Base-by-base conservation (phyloP, 257 asterid genomes). In the Rhazya stricta region DNA sequence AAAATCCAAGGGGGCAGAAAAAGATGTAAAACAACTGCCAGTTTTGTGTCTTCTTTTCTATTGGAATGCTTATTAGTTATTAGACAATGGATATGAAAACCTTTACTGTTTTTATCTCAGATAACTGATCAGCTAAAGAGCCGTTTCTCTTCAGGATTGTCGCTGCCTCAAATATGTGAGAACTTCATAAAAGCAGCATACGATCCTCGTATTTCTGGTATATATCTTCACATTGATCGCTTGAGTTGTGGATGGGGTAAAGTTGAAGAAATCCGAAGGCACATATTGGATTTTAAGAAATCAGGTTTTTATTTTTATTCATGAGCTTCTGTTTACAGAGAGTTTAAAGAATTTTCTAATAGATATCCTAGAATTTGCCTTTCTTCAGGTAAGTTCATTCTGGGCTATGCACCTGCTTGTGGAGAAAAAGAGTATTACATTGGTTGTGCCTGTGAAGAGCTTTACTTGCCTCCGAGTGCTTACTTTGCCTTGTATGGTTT, bases 391-490 rank as follows among this genome's bases (percentile, higher is more conserved):
- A 94, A 94, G 84, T 92, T 94, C 77, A 76, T 91, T 54, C 88
- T 94, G 70, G 94, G 92, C 65, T 94, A 89, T 81, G 88, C 86
- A 37, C 88, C 99, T 56, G 91, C 85, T 73, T 91, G 97, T 79
- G 90, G 97, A 74, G 99, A 92, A 83, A 94, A 94, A 84, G 98
- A 91, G 81, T 94, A 94, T 84, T 94, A 92, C 86, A 78, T 94
- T 18, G 98, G 96, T 69, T 85, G 97, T 80, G 96, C 91, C 63
- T 92, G 98, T 81, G 91, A 92, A 37, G 98, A 94, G 79, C 92
- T 94, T 67, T 94, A 94, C 89, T 90, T 90, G 77, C 99, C 99
- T 74, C 96, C 99, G 60, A 88, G 96, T 88, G 97, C 99, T 81
- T 94, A 91, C 88, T 89, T 94, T 87, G 87, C 90, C 27, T 86